phyloP scores from a whole-genome alignment of 2,329 filamentous ascomycete species.

The Helminthosporium solani region DNA sequence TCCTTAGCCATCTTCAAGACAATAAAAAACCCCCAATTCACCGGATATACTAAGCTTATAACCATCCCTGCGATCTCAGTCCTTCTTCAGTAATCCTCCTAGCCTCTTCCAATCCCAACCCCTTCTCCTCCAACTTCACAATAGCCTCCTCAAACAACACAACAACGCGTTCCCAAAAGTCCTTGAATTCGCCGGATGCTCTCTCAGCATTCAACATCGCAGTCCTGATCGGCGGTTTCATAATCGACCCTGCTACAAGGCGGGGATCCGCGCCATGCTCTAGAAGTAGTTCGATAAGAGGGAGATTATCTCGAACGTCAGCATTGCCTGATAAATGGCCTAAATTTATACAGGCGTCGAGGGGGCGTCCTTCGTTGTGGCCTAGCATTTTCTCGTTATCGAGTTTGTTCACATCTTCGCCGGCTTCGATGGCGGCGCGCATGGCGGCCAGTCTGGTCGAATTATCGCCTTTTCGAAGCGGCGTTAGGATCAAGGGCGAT shows the following conservation, averaged over 20 bases:
- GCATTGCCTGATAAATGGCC: constrained; percentile 8
- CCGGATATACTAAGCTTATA: too few relatives aligned
- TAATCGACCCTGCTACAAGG: constrained; percentile 3
- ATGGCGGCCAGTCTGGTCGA: constrained; percentile 8
- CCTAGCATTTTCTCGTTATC: constrained; percentile 5
- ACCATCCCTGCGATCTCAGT: too few relatives aligned
- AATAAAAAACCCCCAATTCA: too few relatives aligned
- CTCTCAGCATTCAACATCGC: constrained; percentile 5
- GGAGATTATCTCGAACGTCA: constrained; percentile 8
- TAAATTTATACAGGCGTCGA: constrained; percentile 9
- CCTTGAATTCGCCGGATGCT: constrained; percentile 3
- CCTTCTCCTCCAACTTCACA: constrained; percentile 8
- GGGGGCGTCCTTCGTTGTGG: constrained; percentile 11
- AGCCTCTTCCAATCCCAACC: too few relatives aligned
- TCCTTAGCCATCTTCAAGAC: too few relatives aligned
- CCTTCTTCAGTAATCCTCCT: too few relatives aligned
- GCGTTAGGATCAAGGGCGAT: constrained; percentile 10
- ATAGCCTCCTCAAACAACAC: constrained; percentile 12
- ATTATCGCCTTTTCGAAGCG: constrained; percentile 2
- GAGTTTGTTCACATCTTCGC: constrained; percentile 10
- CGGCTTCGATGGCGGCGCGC: constrained; percentile 9
- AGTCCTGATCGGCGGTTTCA: constrained; percentile 2
- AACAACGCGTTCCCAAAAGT: constrained; percentile 9
- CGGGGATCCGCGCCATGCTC: constrained; percentile 83
- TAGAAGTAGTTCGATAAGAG: constrained; percentile 81